Evolutionary conservation across 805 yeast genomes (phyloP), one percentile per base, ranked within the genome.

Genomic region (Candida arabinofermentans): DNA sequence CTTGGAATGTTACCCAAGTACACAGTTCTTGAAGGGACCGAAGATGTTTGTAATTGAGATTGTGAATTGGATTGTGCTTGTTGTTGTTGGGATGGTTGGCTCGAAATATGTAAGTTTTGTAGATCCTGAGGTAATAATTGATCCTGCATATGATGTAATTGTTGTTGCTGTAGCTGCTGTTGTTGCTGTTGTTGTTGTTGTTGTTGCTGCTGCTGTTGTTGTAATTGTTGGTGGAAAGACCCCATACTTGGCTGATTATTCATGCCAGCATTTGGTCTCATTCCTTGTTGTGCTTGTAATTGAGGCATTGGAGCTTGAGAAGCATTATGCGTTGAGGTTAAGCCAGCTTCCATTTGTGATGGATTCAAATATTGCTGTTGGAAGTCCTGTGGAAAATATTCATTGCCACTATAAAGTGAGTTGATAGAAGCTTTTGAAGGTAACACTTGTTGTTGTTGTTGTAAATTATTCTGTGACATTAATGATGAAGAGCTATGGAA

Each of bases 1-100:
- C 74, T 65, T 1, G 98, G 96, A 29, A 91, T 75, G 58, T 87
- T 88, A 13, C 96, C 96, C 54, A 91, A 69, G 58, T 88, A 87
- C 8, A 91, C 95, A 0, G 97, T 88, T 61, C 97, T 78, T 17
- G 89, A 82, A 29, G 68, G 62, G 3, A 49, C 47, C 19, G 48
- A 39, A 14, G 54, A 43, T 12, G 34, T 36, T 22, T 44, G 43
- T 16, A 39, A 22, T 23, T 41, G 43, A n/a, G 30, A 37, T n/a
- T 36, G 39, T 13, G 29, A 41, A 14, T 42, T 37, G 8, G 37
- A 39, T 19, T 35, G 41, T 12, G 32, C 37, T 13, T 34, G 34
- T 13, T 27, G 32, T 24, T 27, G 40, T 14, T 29, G 32, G n/a
- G n/a, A 19, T 29, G n/a, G 32, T 29, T 29, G 32, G 14, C 14